Percentiles rank a stretch among this genome's conserved stretches.
Evolutionary conservation across 805 yeast species (phyloP).

Genomic region (Tetrapisispora iriomotensis): DNA sequence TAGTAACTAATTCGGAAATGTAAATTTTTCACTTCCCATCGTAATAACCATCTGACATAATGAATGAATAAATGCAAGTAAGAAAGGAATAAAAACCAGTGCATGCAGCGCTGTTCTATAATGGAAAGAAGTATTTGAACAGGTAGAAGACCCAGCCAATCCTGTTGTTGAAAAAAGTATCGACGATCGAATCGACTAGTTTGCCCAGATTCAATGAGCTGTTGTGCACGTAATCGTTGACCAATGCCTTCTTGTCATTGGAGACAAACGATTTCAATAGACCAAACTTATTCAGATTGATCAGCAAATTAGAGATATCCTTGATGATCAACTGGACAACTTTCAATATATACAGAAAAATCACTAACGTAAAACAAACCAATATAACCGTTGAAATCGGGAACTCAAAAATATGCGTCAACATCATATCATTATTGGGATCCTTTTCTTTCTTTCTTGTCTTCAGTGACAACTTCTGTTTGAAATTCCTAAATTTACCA

Average conservation of each 20-base stretch:
- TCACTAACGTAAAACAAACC: not conserved
- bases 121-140: not conserved
- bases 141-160: not conserved
- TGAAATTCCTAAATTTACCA: not conserved
- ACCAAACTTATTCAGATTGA: not conserved
- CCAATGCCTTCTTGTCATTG: not conserved
- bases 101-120: too few relatives aligned
- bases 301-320: conserved; percentile 1
- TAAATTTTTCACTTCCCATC: too few relatives aligned
- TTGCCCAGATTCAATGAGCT: too few relatives aligned
- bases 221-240: too few relatives aligned
- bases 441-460: not conserved
- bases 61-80: too few relatives aligned
- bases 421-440: not conserved
- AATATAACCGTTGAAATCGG: conserved; percentile 2
- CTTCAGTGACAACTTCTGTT: not conserved
- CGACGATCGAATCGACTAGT: too few relatives aligned
- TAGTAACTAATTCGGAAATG: too few relatives aligned
- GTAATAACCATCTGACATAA: too few relatives aligned
- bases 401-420: conserved; percentile 7
- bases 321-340: not conserved
- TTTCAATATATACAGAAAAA: not conserved
- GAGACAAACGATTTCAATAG: not conserved
- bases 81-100: too few relatives aligned
- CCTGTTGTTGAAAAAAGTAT: too few relatives aligned